phyloP scores from a whole-genome alignment of 2,329 filamentous ascomycete genomes.

The Microdochium nivale region DNA sequence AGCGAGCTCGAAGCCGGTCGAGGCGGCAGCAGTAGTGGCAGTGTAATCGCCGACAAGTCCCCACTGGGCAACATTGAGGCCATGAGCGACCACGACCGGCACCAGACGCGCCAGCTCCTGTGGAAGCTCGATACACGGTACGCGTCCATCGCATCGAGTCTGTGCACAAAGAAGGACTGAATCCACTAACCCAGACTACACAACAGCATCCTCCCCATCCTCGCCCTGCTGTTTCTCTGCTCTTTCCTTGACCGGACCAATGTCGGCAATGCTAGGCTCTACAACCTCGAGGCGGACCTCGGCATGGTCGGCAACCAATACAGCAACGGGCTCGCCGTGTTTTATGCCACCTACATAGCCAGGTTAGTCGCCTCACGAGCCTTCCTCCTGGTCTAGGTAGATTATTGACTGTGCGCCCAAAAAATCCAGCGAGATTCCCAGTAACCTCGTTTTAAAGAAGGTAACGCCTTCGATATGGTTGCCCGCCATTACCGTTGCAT shows the following conservation, averaged over 20 bases:
- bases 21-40: neutral
- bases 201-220: constrained; percentile 48
- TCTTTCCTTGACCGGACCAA: constrained; percentile 63
- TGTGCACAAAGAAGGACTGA: neutral
- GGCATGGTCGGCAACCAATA: constrained; percentile 53
- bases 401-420: neutral
- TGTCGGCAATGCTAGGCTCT: constrained; percentile 61
- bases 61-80: neutral
- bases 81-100: neutral
- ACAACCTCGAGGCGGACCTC: constrained; percentile 50
- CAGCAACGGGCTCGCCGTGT: constrained; percentile 54
- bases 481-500: constrained; percentile 43
- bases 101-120: constrained; percentile 33
- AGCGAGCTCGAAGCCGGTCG: neutral
- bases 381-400: neutral
- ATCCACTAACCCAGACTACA: constrained; percentile 4
- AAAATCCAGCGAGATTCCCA: constrained; percentile 46
- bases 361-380: constrained; percentile 27
- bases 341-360: constrained; percentile 56
- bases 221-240: constrained; percentile 58
- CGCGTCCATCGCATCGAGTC: constrained; percentile 1
- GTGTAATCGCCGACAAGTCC: neutral
- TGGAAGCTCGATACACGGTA: constrained; percentile 46
- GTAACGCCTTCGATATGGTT: constrained; percentile 53
- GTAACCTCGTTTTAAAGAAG: constrained; percentile 55